Conservation (phyloP, 2,329 filamentous ascomycete species). For the Apiospora pterosperma region DNA sequence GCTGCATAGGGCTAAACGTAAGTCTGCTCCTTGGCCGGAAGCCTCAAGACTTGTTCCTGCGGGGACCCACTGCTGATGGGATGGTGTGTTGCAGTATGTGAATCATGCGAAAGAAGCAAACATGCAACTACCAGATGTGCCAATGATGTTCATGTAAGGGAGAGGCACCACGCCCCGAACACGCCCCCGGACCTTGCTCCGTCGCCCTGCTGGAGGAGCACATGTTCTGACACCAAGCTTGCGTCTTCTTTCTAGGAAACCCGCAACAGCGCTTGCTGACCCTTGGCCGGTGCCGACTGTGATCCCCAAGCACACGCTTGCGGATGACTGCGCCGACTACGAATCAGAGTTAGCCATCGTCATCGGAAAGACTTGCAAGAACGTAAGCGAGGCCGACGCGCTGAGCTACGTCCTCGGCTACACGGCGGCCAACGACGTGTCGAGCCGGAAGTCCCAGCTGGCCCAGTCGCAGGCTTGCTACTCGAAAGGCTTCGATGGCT, state of each 20-base stretch:
- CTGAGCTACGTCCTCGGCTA: conserved; percentile 62
- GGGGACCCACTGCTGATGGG: background rate
- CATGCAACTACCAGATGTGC: conserved; percentile 48
- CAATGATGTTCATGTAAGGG: conserved; percentile 50
- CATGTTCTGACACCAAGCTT: background rate
- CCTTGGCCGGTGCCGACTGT: conserved; percentile 49
- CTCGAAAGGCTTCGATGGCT: conserved; percentile 57
- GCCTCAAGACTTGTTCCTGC: background rate
- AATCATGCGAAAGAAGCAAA: conserved; percentile 45
- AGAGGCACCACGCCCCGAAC: background rate
- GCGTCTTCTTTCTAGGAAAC: conserved; percentile 37
- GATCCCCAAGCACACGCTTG: conserved; percentile 51
- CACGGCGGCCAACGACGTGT: conserved; percentile 61
- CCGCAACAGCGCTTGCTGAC: conserved; percentile 48
- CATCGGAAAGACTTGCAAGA: conserved; percentile 46
- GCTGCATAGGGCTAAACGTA: conserved; percentile 56
- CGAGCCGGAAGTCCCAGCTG: conserved; percentile 53
- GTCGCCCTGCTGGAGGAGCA: background rate
- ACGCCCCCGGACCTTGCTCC: background rate
- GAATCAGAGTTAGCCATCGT: conserved; percentile 57
- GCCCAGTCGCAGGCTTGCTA: conserved; percentile 53
- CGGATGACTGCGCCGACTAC: conserved; percentile 54
- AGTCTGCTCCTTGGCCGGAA: conserved; percentile 18
- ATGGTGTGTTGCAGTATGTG: conserved; percentile 23
- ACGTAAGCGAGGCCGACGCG: conserved; percentile 54